These are phyloP conservation scores for Fraxinus americana DNA, from an alignment of 257 asterid species.

Conservation along the genomic window DNA sequence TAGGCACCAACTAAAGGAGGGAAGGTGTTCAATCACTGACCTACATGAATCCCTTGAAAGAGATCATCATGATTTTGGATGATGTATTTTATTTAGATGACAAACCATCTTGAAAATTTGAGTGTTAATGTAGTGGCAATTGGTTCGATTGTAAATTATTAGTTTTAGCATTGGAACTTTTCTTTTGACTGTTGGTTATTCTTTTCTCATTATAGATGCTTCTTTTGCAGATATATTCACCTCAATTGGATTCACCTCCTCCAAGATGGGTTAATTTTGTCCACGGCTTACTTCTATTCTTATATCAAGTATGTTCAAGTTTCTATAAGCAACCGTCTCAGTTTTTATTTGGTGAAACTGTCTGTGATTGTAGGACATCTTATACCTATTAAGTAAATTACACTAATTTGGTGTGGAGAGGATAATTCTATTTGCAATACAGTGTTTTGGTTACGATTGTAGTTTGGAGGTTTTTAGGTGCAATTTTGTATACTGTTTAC, in stretches of 20 bases:
- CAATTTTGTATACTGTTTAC: background rate
- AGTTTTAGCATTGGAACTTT: conserved; percentile 6
- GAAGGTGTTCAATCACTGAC: background rate
- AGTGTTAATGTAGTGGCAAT: background rate
- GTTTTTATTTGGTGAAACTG: conserved; percentile 8
- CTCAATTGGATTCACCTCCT: conserved; percentile 85
- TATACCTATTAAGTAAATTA: background rate
- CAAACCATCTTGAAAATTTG: background rate
- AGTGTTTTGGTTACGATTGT: background rate
- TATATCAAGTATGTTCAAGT: conserved; percentile 68
- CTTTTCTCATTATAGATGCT: conserved; percentile 24
- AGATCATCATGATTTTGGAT: background rate
- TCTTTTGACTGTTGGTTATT: conserved; percentile 5
- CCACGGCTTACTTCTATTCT: conserved; percentile 85
- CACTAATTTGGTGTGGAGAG: background rate
- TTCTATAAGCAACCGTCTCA: conserved; percentile 12
- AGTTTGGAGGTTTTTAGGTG: background rate
- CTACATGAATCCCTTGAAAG: background rate
- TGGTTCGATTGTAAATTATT: background rate
- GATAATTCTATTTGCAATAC: background rate
- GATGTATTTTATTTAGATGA: background rate
- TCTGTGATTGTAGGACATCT: conserved; percentile 9
- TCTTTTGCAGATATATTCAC: conserved; percentile 75
- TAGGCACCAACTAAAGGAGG: background rate
- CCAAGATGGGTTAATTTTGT: conserved; percentile 97